phyloP scores from a whole-genome alignment of 345 rosid species.

The Melaleuca alternifolia region DNA sequence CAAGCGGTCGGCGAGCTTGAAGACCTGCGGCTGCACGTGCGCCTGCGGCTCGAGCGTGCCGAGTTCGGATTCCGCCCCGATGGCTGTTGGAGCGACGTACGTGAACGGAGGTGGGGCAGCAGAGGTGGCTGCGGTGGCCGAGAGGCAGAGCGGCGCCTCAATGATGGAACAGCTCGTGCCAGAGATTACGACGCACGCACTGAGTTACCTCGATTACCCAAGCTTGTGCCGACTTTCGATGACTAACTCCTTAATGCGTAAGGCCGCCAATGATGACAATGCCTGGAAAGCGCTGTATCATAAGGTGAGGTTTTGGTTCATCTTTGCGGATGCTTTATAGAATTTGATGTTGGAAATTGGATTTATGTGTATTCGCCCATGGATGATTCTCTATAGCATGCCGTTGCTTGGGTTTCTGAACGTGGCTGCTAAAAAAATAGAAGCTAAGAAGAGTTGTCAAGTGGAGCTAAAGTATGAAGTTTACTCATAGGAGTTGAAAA shows the following conservation, averaged over 20 bases:
- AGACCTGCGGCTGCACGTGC: slow-evolving; percentile 17
- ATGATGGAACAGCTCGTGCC: slow-evolving; percentile 99
- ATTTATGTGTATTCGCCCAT: neutral
- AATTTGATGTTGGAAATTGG: neutral
- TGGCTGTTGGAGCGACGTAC: neutral
- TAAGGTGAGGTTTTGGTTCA: slow-evolving; percentile 36
- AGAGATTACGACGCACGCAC: slow-evolving; percentile 96
- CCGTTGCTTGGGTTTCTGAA: neutral
- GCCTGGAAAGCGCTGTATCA: slow-evolving; percentile 98
- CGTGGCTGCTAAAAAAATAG: neutral
- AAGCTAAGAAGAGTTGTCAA: neutral
- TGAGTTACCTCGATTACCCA: slow-evolving; percentile 93
- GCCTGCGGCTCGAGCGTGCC: slow-evolving; percentile 9
- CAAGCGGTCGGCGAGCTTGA: neutral
- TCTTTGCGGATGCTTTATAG: neutral
- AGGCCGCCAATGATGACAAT: slow-evolving; percentile 96
- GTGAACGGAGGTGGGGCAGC: neutral
- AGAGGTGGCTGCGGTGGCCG: slow-evolving; percentile 16
- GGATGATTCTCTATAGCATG: neutral
- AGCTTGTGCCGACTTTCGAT: slow-evolving; percentile 91
- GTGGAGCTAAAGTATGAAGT: neutral
- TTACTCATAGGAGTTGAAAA: neutral
- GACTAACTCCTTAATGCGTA: slow-evolving; percentile 98
- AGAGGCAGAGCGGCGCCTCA: slow-evolving; percentile 68
- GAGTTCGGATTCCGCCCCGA: neutral